phyloP scores from a whole-genome alignment of 108 stramenopile genomes.

The Cyclotella sp. region DNA sequence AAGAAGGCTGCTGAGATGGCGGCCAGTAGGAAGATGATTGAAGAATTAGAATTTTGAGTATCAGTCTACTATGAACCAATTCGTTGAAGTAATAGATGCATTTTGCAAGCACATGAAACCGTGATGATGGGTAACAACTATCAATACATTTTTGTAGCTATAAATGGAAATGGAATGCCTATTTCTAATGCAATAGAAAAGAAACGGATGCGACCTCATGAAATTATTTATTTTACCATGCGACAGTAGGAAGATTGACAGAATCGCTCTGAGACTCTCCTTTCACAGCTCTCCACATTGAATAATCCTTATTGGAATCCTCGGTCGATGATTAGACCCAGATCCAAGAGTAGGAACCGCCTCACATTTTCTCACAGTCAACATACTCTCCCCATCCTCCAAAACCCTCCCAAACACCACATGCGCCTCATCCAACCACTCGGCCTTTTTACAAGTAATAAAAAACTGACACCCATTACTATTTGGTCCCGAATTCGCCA shows the following conservation, averaged over 20 bases:
- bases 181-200: too few species aligned
- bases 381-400: conserved; percentile 88
- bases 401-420: conserved; percentile 96
- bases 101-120: too few species aligned
- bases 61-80: neutral
- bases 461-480: conserved; percentile 98
- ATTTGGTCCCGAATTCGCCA: conserved; percentile 95
- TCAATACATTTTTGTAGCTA: too few species aligned
- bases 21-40: conserved; percentile 16
- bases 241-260: too few species aligned
- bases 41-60: neutral
- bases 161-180: too few species aligned
- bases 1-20: conserved; percentile 30
- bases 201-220: too few species aligned
- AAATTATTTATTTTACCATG: too few species aligned
- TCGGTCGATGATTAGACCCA: conserved; percentile 56
- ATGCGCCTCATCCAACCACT: conserved; percentile 95
- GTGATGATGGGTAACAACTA: too few species aligned
- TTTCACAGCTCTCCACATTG: conserved; percentile 85
- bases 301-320: conserved; percentile 74
- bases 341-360: conserved; percentile 80
- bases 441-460: conserved; percentile 92
- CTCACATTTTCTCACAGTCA: conserved; percentile 87
- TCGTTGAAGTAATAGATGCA: neutral
- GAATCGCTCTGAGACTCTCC: neutral